Evolutionary conservation across 2,329 filamentous ascomycete species (phyloP), one percentile per base, ranked within the genome.

Genomic region (Pseudocercospora crystallina): DNA sequence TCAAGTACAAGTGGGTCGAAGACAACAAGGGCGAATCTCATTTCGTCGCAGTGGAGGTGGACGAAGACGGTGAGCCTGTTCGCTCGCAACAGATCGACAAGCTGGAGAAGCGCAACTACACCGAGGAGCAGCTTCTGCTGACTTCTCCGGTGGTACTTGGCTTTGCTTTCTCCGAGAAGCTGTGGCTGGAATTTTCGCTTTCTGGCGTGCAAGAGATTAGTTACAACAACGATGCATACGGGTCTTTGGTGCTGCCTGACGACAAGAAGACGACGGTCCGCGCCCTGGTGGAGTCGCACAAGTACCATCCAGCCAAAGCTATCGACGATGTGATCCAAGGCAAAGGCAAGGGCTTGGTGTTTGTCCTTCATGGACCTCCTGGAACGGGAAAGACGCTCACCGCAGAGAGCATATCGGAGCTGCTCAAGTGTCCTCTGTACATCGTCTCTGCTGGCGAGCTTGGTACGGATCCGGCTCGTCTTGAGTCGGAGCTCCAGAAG

Each of bases 381-480:
- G 90, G 90, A 13, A 92, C 90, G 0, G 90, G 90, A 43, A 95
- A 95, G 73, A 95, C 90, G 0, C 77, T 95, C 5, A 95, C 90
- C 0, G 90, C 89, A 1, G 89, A 95, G 67, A 87, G 86, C 9
- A 92, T 95, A 55, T 88, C 87, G 8, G 90, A 95, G 65, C 78
- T 91, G 10, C 82, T 95, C 46, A 85, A 86, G 63, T 87, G 87
- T 47, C 90, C 90, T 0, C 73, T 95, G 0, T 95, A 95, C 69
- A 89, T 88, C 77, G 87, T 89, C 20, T 88, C 85, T 2, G 87
- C 87, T 0, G 89, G 89, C 26, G 89, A 95, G 68, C 78, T 95
- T 0, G 89, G 89, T 13, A 91, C 87, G 1, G 86, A 91, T 65
- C 84, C 87, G 0, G 78, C 82, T 8, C 82, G 78, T 9, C 80